phyloP scores from a whole-genome alignment of 1,284 basidiomycete species.

The Agroathelia rolfsii region DNA sequence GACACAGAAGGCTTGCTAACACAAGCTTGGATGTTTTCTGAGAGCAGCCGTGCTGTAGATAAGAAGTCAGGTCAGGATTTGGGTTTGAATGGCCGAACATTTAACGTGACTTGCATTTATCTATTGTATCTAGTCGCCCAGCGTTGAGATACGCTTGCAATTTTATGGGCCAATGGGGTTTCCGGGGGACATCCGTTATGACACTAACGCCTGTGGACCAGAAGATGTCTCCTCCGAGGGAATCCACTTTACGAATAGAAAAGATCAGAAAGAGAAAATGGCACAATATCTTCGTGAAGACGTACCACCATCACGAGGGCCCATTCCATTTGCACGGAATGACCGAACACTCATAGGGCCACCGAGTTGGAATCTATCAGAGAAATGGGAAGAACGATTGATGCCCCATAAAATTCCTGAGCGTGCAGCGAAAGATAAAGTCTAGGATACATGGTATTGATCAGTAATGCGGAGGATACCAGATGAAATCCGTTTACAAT shows the following conservation, averaged over 20 bases:
- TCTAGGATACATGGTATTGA: conserved; percentile 29
- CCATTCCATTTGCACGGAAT: conserved; percentile 80
- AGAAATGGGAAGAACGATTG: conserved; percentile 43
- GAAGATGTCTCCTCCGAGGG: conserved; percentile 82
- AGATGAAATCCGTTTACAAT: conserved; percentile 34
- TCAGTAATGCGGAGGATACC: conserved; percentile 2
- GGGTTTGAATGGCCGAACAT: conserved; percentile 2
- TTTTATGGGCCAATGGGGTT: conserved; percentile 84
- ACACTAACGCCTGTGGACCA: conserved; percentile 81
- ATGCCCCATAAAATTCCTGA: conserved; percentile 56
- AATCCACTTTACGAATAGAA: conserved; percentile 50
- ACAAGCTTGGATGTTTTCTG: conserved; percentile 27
- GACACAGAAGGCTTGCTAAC: conserved; percentile 58
- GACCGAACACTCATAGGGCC: conserved; percentile 86
- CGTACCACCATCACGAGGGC: conserved; percentile 72
- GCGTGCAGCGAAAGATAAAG: conserved; percentile 52
- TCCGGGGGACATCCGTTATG: conserved; percentile 71
- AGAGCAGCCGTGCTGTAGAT: conserved; percentile 27
- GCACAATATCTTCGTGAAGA: conserved; percentile 5
- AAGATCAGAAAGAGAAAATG: conserved; percentile 2
- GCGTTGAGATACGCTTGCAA: conserved; percentile 81
- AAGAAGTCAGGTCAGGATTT: conserved; percentile 1
- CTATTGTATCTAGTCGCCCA: conserved; percentile 67
- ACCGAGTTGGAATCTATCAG: conserved; percentile 89
- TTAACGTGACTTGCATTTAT: conserved; percentile 39